Percentiles rank a stretch among this genome's conserved stretches.
phyloP scores from a whole-genome alignment of 2,329 filamentous ascomycete genomes.

The Cladophialophora psammophila region DNA sequence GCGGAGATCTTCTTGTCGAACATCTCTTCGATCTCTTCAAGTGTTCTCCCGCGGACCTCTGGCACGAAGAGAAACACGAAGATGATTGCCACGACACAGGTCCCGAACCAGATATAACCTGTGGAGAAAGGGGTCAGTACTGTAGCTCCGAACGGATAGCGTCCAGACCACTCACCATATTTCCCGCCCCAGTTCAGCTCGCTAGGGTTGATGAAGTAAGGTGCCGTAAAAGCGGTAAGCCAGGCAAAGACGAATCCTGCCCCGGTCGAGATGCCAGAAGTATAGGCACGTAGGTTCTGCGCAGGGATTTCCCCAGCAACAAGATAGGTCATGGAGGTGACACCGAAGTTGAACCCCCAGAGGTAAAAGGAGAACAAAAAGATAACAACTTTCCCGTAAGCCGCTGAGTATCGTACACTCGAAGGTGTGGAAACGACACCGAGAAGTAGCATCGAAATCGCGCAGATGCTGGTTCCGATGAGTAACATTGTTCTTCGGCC shows the following conservation, averaged over 20 bases:
- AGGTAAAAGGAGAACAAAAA: background rate
- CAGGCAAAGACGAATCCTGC: conserved; percentile 64
- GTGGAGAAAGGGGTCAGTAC: conserved; percentile 45
- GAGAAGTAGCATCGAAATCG: background rate
- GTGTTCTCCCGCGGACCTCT: conserved; percentile 60
- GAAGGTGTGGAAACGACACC: background rate
- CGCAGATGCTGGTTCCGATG: background rate
- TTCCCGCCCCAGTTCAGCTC: conserved; percentile 64
- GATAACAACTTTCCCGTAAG: background rate
- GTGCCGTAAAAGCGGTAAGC: conserved; percentile 65
- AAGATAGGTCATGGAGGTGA: background rate
- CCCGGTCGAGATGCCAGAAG: conserved; percentile 62
- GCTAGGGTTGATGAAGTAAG: conserved; percentile 65
- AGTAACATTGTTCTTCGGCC: background rate
- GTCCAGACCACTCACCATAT: conserved; percentile 49
- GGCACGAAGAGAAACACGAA: conserved; percentile 51
- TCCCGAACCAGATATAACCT: conserved; percentile 62
- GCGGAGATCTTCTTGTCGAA: conserved; percentile 40
- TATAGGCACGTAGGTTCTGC: conserved; percentile 63
- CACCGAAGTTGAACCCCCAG: background rate
- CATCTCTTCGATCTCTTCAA: conserved; percentile 66
- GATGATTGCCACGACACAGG: conserved; percentile 10
- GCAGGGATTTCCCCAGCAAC: conserved; percentile 60
- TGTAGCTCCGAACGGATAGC: too few relatives aligned
- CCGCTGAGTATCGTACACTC: background rate